These are phyloP conservation scores for Ceratocystis diversiconidia DNA, from an alignment of 2,329 filamentous ascomycete genomes.

Conservation along the genomic window DNA sequence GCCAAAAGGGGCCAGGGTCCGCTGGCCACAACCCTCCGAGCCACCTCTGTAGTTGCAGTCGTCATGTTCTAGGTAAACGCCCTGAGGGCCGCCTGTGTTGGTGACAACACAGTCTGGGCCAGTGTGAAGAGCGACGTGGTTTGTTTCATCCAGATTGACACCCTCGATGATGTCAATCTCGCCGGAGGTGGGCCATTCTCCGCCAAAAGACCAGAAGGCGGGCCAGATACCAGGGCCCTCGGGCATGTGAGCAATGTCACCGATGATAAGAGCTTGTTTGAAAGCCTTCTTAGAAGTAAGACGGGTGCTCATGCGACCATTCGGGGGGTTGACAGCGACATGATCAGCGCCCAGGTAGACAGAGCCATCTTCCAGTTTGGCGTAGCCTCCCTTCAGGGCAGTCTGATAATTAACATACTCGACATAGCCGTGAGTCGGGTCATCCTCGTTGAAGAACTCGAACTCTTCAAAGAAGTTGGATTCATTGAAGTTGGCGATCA, in stretches of 20 bases:
- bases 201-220: no score
- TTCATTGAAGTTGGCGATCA: constrained; percentile 35
- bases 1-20: constrained; percentile 43
- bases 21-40: constrained; percentile 46
- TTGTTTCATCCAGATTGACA: no score
- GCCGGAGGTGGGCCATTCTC: no score
- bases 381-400: constrained; percentile 44
- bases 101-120: constrained; percentile 39
- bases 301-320: constrained; percentile 47
- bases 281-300: no score
- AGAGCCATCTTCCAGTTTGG: constrained; percentile 38
- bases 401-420: constrained; percentile 45
- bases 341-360: constrained; percentile 59
- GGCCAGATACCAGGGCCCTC: no score
- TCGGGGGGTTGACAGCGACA: constrained; percentile 37
- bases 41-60: constrained; percentile 44
- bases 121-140: no score
- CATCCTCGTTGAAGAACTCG: constrained; percentile 40
- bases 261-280: no score
- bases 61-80: constrained; percentile 31
- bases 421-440: constrained; percentile 66
- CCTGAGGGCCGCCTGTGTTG: constrained; percentile 34
- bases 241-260: no score
- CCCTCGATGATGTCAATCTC: no score
- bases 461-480: constrained; percentile 44